phyloP scores from a whole-genome alignment of 768 basidiomycete species.

The Termitomyces sp. region DNA sequence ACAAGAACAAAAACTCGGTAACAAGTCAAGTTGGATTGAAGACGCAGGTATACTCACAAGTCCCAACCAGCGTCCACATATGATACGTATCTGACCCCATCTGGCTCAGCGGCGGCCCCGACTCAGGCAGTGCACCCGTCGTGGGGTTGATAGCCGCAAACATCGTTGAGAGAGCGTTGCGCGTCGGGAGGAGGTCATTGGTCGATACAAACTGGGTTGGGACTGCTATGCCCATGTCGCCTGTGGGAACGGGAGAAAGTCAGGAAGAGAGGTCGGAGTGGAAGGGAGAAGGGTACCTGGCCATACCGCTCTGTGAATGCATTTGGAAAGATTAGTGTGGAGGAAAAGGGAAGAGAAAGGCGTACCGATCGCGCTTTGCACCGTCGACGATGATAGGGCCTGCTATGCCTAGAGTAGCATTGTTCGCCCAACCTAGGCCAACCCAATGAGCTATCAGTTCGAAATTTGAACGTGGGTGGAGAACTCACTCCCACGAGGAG shows the following conservation, averaged over 20 bases:
- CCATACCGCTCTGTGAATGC: constrained; percentile 45
- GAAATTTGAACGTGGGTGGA: no score
- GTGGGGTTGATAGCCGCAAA: constrained; percentile 45
- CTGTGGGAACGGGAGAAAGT: constrained; percentile 15
- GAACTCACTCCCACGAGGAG: constrained; percentile 34
- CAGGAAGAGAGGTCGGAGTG: neutral
- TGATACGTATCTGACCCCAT: constrained; percentile 51
- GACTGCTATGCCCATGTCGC: constrained; percentile 61
- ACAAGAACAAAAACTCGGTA: no score
- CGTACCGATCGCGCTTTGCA: constrained; percentile 52
- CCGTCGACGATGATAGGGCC: constrained; percentile 59
- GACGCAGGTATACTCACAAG: constrained; percentile 23
- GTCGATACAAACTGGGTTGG: constrained; percentile 59
- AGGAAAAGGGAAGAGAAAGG: neutral
- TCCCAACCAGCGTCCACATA: constrained; percentile 57
- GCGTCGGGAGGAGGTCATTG: constrained; percentile 49
- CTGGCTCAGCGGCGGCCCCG: constrained; percentile 42
- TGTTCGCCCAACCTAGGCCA: constrained; percentile 44
- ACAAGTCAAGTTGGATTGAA: constrained; percentile 2
- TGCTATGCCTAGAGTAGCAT: constrained; percentile 47
- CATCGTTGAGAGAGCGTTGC: constrained; percentile 55
- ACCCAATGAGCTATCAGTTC: neutral
- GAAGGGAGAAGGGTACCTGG: constrained; percentile 28
- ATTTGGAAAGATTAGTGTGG: no score
- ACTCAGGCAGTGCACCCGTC: constrained; percentile 53